These are phyloP conservation scores for Angophora floribunda DNA, from an alignment of 345 rosid species.

Conservation along the genomic window DNA sequence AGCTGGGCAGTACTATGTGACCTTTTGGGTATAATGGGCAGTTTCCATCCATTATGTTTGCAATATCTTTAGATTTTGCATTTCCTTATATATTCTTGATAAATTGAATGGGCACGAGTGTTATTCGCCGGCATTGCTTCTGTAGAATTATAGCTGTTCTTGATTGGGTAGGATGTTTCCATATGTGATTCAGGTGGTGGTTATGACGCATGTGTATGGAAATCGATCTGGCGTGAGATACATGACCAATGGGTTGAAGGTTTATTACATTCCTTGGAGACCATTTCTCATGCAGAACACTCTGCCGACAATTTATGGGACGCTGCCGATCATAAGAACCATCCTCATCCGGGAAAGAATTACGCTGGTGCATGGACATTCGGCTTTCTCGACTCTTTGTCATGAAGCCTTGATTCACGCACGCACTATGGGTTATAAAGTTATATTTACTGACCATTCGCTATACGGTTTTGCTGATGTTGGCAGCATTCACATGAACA, in stretches of 20 bases:
- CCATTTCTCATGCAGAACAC: slow-evolving; percentile 84
- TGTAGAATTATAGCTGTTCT: not conserved
- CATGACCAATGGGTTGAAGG: slow-evolving; percentile 90
- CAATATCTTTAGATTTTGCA: not conserved
- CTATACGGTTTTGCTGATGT: slow-evolving; percentile 91
- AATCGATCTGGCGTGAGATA: slow-evolving; percentile 80
- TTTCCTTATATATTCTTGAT: not conserved
- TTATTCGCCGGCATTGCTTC: not conserved
- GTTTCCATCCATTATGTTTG: not conserved
- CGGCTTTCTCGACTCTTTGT: slow-evolving; percentile 96
- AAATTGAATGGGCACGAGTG: not conserved
- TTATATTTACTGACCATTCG: slow-evolving; percentile 90
- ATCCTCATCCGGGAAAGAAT: slow-evolving; percentile 76
- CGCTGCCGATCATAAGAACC: slow-evolving; percentile 72
- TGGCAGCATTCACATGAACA: slow-evolving; percentile 97
- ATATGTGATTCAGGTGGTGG: slow-evolving; percentile 59
- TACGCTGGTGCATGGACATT: slow-evolving; percentile 88
- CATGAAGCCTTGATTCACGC: slow-evolving; percentile 97
- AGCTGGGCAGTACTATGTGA: not conserved
- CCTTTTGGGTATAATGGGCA: not conserved
- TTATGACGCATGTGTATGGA: slow-evolving; percentile 94
- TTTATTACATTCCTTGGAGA: slow-evolving; percentile 83
- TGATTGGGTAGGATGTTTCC: not conserved
- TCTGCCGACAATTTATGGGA: slow-evolving; percentile 73
- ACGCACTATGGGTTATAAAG: slow-evolving; percentile 84